Base-by-base conservation (phyloP, 192 early-diverging fungal species). In the Gaertneriomyces sp. region DNA sequence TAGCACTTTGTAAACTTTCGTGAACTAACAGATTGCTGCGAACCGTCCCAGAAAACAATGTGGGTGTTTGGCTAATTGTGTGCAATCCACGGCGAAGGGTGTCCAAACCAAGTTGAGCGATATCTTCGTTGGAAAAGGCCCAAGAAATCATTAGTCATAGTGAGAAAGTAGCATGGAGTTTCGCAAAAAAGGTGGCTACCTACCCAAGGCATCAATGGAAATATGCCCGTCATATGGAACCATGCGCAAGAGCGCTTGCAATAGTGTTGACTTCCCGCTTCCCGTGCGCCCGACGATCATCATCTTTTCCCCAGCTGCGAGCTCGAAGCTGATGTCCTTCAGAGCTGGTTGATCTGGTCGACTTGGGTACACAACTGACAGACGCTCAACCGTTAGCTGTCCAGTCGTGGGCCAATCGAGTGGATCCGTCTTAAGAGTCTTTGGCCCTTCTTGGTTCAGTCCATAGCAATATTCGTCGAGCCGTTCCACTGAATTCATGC, bases 11-110 rank as follows among this genome's bases (percentile, higher is more conserved):
- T n/a, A n/a, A n/a, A n/a, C n/a, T n/a, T 42, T 64, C 61, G 39
- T 86, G 71, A 8, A 83, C 88, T 45, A 89, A 89, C 4, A 92
- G 53, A 59, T 92, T 92, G 47, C 73, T 85, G 33, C 88, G 78
- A n/a, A 93, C 75, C 1, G 88, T 82, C 14, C 83, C 85, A 7
- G 66, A 75, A 44, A 79, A 80, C 41, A 80, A 59, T 6, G 76
- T 53, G 0, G 79, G 71, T 8, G 77, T 76, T 52, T 80, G 79
- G 5, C 76, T 72, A 42, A 80, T 79, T 50, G 77, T 74, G 16
- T 58, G 53, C 2, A 79, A 45, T 5, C 63, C 16, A 12, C 38
- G 43, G 8, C 81, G 73, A 7, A 83, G 62, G 41, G 61, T 61
- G n/a, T 42, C 8, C 10, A 82, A 68, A 5, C 70, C 74, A 39